phyloP scores from a whole-genome alignment of 1,284 basidiomycete species.

The Fomitopsis palustris region DNA sequence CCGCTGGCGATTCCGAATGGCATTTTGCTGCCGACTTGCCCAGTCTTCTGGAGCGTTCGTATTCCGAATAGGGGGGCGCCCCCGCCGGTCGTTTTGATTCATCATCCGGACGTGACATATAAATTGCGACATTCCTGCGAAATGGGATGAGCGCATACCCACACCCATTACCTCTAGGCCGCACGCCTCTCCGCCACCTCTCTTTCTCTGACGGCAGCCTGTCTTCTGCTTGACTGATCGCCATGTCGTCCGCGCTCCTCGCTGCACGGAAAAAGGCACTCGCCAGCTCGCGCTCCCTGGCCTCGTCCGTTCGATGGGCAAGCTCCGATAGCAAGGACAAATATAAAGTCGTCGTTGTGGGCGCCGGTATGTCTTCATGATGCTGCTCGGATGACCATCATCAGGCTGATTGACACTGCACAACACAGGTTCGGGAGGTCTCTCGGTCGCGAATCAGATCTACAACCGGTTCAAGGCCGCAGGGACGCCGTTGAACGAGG shows the following conservation, averaged over 20 bases:
- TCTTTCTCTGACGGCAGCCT: not conserved
- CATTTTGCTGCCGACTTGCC: not conserved
- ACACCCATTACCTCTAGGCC: not conserved
- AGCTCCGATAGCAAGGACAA: constrained; percentile 42
- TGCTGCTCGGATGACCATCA: not conserved
- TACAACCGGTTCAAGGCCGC: constrained; percentile 73
- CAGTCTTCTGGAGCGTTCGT: not conserved
- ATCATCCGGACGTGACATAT: constrained; percentile 2
- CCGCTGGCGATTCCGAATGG: not conserved
- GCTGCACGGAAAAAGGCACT: constrained; percentile 6
- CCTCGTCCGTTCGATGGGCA: constrained; percentile 24
- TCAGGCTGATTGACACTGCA: not conserved
- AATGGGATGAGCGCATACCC: not conserved
- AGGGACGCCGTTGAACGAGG: constrained; percentile 62
- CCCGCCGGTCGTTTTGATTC: not conserved
- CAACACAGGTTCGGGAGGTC: constrained; percentile 67
- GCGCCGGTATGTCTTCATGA: constrained; percentile 48
- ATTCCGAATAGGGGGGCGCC: not conserved
- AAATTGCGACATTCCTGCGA: constrained; percentile 6
- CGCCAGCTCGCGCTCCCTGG: constrained; percentile 2
- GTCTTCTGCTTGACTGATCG: not conserved
- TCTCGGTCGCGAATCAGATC: constrained; percentile 81
- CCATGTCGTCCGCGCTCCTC: constrained; percentile 5
- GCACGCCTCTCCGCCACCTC: not conserved
- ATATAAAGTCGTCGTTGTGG: constrained; percentile 63